Conservation (phyloP, 202 grass and related monocot species). For the Setaria viridis region DNA sequence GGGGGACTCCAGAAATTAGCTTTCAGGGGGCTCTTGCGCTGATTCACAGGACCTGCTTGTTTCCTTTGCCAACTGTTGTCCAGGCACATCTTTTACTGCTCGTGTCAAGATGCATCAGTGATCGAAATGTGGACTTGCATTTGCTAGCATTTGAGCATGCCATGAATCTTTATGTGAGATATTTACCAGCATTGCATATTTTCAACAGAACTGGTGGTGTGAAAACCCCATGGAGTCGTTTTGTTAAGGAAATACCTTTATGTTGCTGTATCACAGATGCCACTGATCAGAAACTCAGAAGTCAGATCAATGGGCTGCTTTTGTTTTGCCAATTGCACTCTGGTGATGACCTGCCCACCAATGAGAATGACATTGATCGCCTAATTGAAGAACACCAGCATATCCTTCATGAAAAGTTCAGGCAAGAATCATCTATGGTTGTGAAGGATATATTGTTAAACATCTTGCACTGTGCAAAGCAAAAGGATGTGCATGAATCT, state of each 20-base stretch:
- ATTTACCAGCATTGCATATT: slow-evolving; percentile 40
- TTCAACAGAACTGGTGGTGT: slow-evolving; percentile 21
- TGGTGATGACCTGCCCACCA: slow-evolving; percentile 21
- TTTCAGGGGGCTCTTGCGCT: slow-evolving; percentile 16
- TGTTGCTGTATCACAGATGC: slow-evolving; percentile 13
- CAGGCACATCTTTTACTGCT: slow-evolving; percentile 59
- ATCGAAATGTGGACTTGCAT: slow-evolving; percentile 22
- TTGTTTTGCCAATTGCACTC: slow-evolving; percentile 43
- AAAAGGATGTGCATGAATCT: slow-evolving; percentile 13
- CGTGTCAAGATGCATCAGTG: slow-evolving; percentile 37
- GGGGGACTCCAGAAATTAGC: slow-evolving; percentile 39
- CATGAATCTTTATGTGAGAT: slow-evolving; percentile 43
- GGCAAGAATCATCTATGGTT: slow-evolving; percentile 32
- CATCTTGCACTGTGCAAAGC: slow-evolving; percentile 31
- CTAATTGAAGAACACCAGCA: slow-evolving; percentile 54
- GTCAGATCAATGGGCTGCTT: slow-evolving; percentile 39
- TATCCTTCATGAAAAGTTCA: slow-evolving; percentile 51
- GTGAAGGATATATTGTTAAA: slow-evolving; percentile 43
- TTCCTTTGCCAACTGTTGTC: slow-evolving; percentile 25
- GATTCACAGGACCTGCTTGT: not conserved
- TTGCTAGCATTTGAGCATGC: slow-evolving; percentile 35
- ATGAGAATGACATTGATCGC: slow-evolving; percentile 25
- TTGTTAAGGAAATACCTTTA: not conserved
- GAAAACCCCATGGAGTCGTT: not conserved
- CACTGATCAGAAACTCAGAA: slow-evolving; percentile 10